A percentile compares a stretch with the other conserved stretches of the same genome.
Evolutionary conservation across 2,329 filamentous ascomycete species (phyloP).

Genomic region (Pyrenophora seminiperda): DNA sequence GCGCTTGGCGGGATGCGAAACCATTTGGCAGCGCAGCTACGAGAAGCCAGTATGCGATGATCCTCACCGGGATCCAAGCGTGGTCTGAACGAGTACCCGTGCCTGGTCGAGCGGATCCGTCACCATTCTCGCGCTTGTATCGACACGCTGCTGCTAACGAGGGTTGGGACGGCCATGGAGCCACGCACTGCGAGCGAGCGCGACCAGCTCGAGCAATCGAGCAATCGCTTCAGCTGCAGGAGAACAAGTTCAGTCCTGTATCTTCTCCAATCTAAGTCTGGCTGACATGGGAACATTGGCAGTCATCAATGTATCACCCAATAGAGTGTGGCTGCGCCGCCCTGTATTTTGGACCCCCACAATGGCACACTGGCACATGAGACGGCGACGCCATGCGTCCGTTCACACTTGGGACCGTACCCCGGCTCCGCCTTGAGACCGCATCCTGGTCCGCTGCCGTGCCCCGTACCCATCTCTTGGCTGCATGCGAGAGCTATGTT

Average conservation of each 20-base stretch:
- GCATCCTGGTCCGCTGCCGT: slow-evolving; percentile 36
- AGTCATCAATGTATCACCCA: slow-evolving; percentile 23
- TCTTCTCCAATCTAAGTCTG: slow-evolving; percentile 15
- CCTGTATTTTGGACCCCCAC: slow-evolving; percentile 38
- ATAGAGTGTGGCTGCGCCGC: slow-evolving; percentile 34
- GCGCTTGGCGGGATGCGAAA: slow-evolving; percentile 9
- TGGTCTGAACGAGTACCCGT: slow-evolving; percentile 17
- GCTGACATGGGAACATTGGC: slow-evolving; percentile 8
- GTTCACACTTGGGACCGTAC: slow-evolving; percentile 34
- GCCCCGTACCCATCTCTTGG: slow-evolving; percentile 40
- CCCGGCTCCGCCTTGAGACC: slow-evolving; percentile 35
- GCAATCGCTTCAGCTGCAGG: too few species aligned
- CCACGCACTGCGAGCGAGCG: too few species aligned
- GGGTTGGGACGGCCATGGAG: too few species aligned
- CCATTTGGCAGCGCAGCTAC: slow-evolving; percentile 19
- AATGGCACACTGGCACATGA: slow-evolving; percentile 31
- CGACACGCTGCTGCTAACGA: not conserved
- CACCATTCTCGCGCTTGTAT: not conserved
- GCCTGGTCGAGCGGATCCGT: not conserved
- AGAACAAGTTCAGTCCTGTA: not conserved
- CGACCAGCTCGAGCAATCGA: too few species aligned
- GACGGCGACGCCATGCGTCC: slow-evolving; percentile 38
- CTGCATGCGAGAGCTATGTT: slow-evolving; percentile 41
- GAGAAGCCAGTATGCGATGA: slow-evolving; percentile 24
- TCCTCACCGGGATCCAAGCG: slow-evolving; percentile 32